A percentile compares a stretch with the other conserved stretches of the same genome.
Evolutionary conservation across 371 early-diverging fungal genomes (phyloP).

Genomic region (Mortierella sp.): DNA sequence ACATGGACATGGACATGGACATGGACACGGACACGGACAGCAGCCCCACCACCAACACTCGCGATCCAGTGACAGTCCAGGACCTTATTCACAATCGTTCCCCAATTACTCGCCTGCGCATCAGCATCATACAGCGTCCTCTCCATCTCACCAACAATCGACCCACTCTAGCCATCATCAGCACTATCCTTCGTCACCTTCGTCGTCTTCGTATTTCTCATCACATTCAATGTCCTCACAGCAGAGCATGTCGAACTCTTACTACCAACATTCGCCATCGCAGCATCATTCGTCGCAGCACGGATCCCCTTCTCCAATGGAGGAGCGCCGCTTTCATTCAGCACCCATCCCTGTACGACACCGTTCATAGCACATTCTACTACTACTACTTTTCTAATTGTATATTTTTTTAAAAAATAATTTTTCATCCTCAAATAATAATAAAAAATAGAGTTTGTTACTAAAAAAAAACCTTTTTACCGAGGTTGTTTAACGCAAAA

Average conservation of each 20-base stretch:
- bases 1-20: conserved; percentile 10
- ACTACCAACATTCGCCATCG: conserved; percentile 20
- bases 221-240: conserved; percentile 20
- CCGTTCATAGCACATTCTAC: conserved; percentile 17
- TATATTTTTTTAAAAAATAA: neutral
- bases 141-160: conserved; percentile 21
- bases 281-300: conserved; percentile 22
- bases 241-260: conserved; percentile 22
- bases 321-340: conserved; percentile 54
- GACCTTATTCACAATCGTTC: conserved; percentile 52
- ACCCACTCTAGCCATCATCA: conserved; percentile 27
- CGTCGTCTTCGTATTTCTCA: conserved; percentile 28
- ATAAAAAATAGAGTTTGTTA: neutral
- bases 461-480: too few relatives aligned
- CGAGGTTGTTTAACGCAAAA: too few relatives aligned
- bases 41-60: conserved; percentile 38
- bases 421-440: too few relatives aligned
- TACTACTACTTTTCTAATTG: neutral
- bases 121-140: conserved; percentile 19
- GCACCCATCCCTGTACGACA: conserved; percentile 56
- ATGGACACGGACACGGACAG: conserved; percentile 22
- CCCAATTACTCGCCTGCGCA: conserved; percentile 44
- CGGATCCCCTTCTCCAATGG: conserved; percentile 38
- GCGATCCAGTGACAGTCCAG: conserved; percentile 33
- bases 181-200: conserved; percentile 48